Conservation (phyloP, 2,329 filamentous ascomycete genomes). For the Mariannaea elegans region DNA sequence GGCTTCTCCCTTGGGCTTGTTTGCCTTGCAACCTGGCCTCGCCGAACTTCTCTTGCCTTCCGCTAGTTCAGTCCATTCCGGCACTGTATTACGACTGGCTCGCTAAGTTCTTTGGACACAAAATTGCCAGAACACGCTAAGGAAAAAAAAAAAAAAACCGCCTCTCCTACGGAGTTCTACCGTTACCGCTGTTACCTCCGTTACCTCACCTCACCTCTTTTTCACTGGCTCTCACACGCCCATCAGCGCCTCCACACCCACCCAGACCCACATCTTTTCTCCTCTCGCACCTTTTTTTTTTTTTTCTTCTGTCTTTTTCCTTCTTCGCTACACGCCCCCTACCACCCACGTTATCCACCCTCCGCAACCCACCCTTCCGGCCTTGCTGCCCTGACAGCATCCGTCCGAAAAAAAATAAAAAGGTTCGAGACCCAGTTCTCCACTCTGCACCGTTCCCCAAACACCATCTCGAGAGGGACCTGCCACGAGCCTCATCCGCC, state of each 20-base stretch:
- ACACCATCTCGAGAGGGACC: constrained; percentile 53
- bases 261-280: constrained; percentile 35
- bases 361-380: constrained; percentile 42
- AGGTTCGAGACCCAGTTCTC: constrained; percentile 56
- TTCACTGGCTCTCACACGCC: constrained; percentile 25
- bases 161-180: constrained; percentile 16
- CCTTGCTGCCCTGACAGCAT: constrained; percentile 42
- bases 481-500: constrained; percentile 52
- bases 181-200: constrained; percentile 20
- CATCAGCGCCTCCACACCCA: constrained; percentile 27
- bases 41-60: neutral
- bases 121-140: constrained; percentile 18
- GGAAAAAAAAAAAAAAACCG: constrained; percentile 14
- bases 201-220: constrained; percentile 23
- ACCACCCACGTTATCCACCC: constrained; percentile 32
- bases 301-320: neutral
- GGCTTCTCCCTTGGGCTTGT: neutral
- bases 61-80: constrained; percentile 5
- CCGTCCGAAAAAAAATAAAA: constrained; percentile 50
- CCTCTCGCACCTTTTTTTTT: constrained; percentile 33
- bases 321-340: constrained; percentile 28
- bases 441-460: constrained; percentile 58
- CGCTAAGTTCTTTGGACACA: constrained; percentile 8
- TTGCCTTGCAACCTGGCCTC: neutral
- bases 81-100: constrained; percentile 13